Evolutionary conservation across 371 early-diverging fungal species (phyloP).

Genomic region (Syncephalastrum monosporum): DNA sequence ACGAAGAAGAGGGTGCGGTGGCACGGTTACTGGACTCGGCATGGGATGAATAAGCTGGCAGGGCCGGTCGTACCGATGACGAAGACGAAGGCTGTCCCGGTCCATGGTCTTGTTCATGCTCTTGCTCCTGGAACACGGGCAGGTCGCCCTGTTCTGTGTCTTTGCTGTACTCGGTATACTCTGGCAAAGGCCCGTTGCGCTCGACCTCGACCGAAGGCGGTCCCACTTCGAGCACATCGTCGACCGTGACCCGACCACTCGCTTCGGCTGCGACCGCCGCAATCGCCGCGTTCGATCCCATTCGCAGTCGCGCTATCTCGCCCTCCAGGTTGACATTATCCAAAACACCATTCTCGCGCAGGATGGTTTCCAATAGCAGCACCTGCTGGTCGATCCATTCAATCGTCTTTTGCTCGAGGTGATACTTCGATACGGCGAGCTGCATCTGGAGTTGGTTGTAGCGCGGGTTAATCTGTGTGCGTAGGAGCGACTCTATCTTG

Average conservation of each 20-base stretch:
- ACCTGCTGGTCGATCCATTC: conserved; percentile 50
- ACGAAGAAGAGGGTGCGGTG: too few species aligned
- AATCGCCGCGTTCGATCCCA: conserved; percentile 47
- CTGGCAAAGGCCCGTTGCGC: conserved; percentile 30
- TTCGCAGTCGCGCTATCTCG: conserved; percentile 35
- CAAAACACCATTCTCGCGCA: conserved; percentile 34
- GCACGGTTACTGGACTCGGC: not conserved
- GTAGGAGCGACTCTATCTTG: conserved; percentile 37
- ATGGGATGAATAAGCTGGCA: conserved; percentile 26
- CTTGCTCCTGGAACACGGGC: too few species aligned
- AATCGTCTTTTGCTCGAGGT: conserved; percentile 38
- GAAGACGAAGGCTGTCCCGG: too few species aligned
- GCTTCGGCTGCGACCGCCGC: conserved; percentile 37
- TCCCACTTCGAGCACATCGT: conserved; percentile 42
- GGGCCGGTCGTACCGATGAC: conserved; percentile 4
- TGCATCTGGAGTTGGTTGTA: conserved; percentile 34
- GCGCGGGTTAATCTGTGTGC: conserved; percentile 41
- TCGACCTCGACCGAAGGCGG: conserved; percentile 20
- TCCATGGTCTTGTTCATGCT: too few species aligned
- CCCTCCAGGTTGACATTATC: conserved; percentile 29
- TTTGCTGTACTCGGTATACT: conserved; percentile 19
- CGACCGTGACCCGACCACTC: conserved; percentile 41
- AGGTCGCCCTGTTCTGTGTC: too few species aligned
- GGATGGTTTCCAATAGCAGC: conserved; percentile 26
- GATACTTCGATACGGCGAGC: conserved; percentile 26